A percentile compares a stretch with the other conserved stretches of the same genome.
phyloP scores from a whole-genome alignment of 2,329 filamentous ascomycete species.

The Claviceps monticola region DNA sequence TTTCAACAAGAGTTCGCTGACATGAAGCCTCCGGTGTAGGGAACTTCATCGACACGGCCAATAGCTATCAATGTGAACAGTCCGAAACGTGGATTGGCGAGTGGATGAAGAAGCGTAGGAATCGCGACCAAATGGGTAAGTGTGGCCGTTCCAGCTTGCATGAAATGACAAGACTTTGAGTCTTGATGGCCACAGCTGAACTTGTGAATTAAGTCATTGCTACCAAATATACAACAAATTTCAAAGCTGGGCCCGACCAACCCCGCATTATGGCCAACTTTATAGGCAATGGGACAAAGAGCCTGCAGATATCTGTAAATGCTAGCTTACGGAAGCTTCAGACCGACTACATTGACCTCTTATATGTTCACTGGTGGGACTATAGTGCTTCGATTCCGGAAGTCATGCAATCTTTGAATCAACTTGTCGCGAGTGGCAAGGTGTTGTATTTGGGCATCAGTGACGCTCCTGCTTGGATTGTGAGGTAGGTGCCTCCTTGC shows the following conservation, averaged over 20 bases:
- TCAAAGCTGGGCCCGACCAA: constrained; percentile 26
- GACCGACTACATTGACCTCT: constrained; percentile 55
- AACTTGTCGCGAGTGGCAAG: constrained; percentile 44
- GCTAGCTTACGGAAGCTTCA: constrained; percentile 46
- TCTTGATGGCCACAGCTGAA: neutral
- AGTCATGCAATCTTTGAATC: constrained; percentile 54
- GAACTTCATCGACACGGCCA: constrained; percentile 62
- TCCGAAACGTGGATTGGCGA: constrained; percentile 55
- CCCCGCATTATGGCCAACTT: constrained; percentile 36
- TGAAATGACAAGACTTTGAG: neutral
- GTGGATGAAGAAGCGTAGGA: constrained; percentile 52
- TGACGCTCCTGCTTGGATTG: constrained; percentile 57
- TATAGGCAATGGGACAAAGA: constrained; percentile 49
- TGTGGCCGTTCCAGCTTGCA: neutral
- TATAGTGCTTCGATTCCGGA: constrained; percentile 52
- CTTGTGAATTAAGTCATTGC: constrained; percentile 40
- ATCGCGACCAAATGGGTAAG: constrained; percentile 48
- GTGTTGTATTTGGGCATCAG: constrained; percentile 53
- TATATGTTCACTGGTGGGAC: constrained; percentile 56
- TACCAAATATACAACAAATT: constrained; percentile 54
- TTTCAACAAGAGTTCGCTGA: neutral
- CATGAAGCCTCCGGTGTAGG: constrained; percentile 21
- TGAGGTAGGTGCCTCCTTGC: constrained; percentile 22
- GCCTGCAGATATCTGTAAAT: constrained; percentile 39
- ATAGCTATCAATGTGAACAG: constrained; percentile 51